Evolutionary conservation across 768 basidiomycete genomes (phyloP).

Genomic region (Erythrobasidium yunnanense): DNA sequence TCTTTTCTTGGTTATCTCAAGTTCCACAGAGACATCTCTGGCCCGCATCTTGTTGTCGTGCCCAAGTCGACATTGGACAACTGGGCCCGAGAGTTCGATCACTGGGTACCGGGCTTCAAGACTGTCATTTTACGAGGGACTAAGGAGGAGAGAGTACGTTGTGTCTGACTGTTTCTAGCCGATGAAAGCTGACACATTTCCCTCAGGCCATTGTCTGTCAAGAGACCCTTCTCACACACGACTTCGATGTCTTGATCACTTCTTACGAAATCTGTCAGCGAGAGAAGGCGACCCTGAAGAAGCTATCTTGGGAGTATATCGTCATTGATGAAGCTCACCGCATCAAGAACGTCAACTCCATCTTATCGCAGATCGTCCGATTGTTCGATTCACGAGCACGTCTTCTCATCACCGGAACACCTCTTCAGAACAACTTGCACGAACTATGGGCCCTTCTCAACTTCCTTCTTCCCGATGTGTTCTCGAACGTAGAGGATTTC

Average conservation of each 20-base stretch:
- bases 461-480: slow-evolving; percentile 94
- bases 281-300: slow-evolving; percentile 81
- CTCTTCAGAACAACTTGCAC: slow-evolving; percentile 84
- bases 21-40: slow-evolving; percentile 60
- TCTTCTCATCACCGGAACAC: slow-evolving; percentile 90
- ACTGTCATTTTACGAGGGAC: slow-evolving; percentile 70
- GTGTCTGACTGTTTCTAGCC: background rate
- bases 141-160: slow-evolving; percentile 67
- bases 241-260: slow-evolving; percentile 90
- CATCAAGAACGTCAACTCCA: slow-evolving; percentile 97
- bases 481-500: slow-evolving; percentile 77
- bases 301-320: slow-evolving; percentile 95
- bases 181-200: background rate
- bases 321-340: slow-evolving; percentile 97
- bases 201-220: slow-evolving; percentile 37
- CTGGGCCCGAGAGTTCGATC: slow-evolving; percentile 83
- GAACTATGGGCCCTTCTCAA: slow-evolving; percentile 66
- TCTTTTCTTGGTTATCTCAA: slow-evolving; percentile 92
- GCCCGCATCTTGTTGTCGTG: slow-evolving; percentile 89
- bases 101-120: slow-evolving; percentile 82
- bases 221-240: slow-evolving; percentile 64
- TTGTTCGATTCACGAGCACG: slow-evolving; percentile 78
- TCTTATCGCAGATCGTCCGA: slow-evolving; percentile 86
- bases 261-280: slow-evolving; percentile 95
- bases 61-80: slow-evolving; percentile 98